Evolutionary conservation across 345 rosid genomes (phyloP).

Genomic region (Gossypium thurberi): DNA sequence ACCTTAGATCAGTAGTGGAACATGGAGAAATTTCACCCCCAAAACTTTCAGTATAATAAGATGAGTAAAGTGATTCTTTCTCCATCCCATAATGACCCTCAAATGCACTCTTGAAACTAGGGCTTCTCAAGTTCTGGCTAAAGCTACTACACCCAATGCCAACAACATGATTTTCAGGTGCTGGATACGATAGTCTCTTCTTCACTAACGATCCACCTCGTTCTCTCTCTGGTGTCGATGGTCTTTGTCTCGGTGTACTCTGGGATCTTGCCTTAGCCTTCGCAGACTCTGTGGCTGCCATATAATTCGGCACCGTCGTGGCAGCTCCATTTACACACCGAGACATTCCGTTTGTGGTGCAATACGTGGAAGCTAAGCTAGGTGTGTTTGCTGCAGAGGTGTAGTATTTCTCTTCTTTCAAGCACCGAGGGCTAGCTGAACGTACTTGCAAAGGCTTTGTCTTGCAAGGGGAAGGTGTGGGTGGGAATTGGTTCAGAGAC

Average conservation of each 20-base stretch:
- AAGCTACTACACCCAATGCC: slow-evolving; percentile 6
- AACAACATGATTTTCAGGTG: slow-evolving; percentile 23
- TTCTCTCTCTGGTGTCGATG: slow-evolving; percentile 45
- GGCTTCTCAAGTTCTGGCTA: slow-evolving; percentile 52
- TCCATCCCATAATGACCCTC: slow-evolving; percentile 40
- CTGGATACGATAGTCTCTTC: slow-evolving; percentile 65
- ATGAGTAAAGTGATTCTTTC: slow-evolving; percentile 38
- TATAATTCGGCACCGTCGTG: slow-evolving; percentile 54
- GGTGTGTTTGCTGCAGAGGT: slow-evolving; percentile 44
- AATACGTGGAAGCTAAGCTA: slow-evolving; percentile 23
- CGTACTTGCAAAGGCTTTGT: slow-evolving; percentile 42
- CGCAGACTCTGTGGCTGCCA: slow-evolving; percentile 83
- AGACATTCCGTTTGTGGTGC: slow-evolving; percentile 15
- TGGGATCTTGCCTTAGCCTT: slow-evolving; percentile 74
- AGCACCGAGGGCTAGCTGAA: slow-evolving; percentile 61
- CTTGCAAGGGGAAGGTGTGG: slow-evolving; percentile 62
- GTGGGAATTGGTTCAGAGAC: slow-evolving; percentile 29
- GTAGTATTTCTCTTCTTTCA: slow-evolving; percentile 24
- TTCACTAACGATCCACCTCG: slow-evolving; percentile 35
- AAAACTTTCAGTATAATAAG: slow-evolving; percentile 37
- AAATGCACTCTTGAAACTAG: slow-evolving; percentile 64
- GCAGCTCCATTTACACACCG: slow-evolving; percentile 26
- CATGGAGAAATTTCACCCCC: slow-evolving; percentile 66
- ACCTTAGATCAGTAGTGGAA: slow-evolving; percentile 55
- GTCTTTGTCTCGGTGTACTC: slow-evolving; percentile 68